phyloP scores from a whole-genome alignment of 805 yeast species.

The Cyberlindnera meyerae region DNA sequence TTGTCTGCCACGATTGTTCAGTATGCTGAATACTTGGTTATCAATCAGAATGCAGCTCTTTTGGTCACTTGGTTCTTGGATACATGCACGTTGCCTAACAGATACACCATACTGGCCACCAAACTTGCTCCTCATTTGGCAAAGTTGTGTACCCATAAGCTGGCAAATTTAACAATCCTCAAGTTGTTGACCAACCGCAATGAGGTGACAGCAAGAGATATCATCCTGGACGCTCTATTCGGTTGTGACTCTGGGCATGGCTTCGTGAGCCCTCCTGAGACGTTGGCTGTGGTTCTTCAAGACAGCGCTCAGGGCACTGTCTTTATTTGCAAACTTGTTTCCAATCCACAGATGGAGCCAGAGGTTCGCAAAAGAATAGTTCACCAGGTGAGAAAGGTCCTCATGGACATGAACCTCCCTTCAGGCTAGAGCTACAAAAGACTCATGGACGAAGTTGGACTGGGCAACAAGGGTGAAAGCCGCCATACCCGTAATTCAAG shows the following conservation, averaged over 20 bases:
- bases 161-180: constrained; percentile 77
- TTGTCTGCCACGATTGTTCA: constrained; percentile 74
- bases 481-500: constrained; percentile 22
- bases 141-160: constrained; percentile 68
- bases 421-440: constrained; percentile 73
- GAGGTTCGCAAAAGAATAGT: constrained; percentile 53
- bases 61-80: constrained; percentile 93
- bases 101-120: constrained; percentile 62
- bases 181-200: constrained; percentile 70
- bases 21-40: constrained; percentile 72
- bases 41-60: constrained; percentile 83
- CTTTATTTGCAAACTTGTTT: constrained; percentile 72
- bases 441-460: constrained; percentile 87
- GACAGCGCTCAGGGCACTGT: constrained; percentile 70
- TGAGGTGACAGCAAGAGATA: constrained; percentile 55
- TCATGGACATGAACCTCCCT: constrained; percentile 53
- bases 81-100: constrained; percentile 62
- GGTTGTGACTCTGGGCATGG: constrained; percentile 34
- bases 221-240: constrained; percentile 62
- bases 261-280: constrained; percentile 35
- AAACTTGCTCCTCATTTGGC: constrained; percentile 58
- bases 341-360: constrained; percentile 62
- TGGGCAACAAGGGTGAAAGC: constrained; percentile 27
- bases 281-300: constrained; percentile 53
- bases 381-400: constrained; percentile 55